Evolutionary conservation across 176 grass and related monocot genomes (phyloP), one percentile per base, ranked within the genome.

Genomic region (Alloteropsis semialata): DNA sequence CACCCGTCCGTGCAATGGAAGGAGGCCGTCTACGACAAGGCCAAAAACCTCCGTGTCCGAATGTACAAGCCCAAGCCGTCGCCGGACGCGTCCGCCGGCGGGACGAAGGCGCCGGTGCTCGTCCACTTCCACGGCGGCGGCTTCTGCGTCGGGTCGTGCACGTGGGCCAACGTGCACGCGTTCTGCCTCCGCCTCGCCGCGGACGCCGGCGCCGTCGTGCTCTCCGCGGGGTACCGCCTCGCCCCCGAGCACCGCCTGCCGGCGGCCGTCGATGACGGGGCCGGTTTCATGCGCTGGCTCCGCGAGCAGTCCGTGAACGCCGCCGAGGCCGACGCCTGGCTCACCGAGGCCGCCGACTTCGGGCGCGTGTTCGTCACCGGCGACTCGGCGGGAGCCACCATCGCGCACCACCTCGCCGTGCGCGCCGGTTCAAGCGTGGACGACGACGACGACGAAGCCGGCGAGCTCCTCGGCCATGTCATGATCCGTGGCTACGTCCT

Each of bases 41-140:
- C 45, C 64, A 87, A 88, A 73, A 75, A 81, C 61, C 90, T 95
- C 68, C 88, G 39, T 29, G 84, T 95, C 82, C 93, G 93, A 27
- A 86, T 90, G 53, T 95, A 95, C n/a, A n/a, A n/a, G n/a, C n/a
- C n/a, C 93, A 90, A 79, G 67, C 93, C 87, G 25, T 27, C 54
- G 51, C 1, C 30, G 59, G n/a, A n/a, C n/a, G 5, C 39, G 14
- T n/a, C 3, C 33, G 12, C 36, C 56, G 21, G 3, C 8, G 36
- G 0, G 5, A 30, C 18, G 8, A 92, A 88, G 62, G 79, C 90
- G 10, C 88, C 87, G 2, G 80, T 92, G 63, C 80, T 90, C 34
- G 74, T 94, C 81, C 89, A 92, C 90, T 94, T 91, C 83, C 94
- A 97, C 63, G 90, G 92, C 41, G 92, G 94, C 15, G 94, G 94